Conservation (phyloP, 225 moss, liverwort and hornwort species). For the Rhytidiadelphus loreus region DNA sequence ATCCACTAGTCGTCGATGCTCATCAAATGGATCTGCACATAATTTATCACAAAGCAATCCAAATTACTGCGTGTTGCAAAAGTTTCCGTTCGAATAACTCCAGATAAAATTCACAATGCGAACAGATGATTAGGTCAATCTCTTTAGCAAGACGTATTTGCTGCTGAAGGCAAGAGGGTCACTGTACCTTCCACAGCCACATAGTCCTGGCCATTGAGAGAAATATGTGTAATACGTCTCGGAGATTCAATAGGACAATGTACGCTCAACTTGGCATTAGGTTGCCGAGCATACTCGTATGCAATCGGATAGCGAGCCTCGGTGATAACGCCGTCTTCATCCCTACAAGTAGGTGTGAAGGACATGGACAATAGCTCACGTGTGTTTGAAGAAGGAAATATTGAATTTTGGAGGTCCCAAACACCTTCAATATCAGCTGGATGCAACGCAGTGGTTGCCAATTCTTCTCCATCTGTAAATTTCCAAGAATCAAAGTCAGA, state of each 20-base stretch:
- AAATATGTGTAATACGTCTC: constrained; percentile 25
- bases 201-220: constrained; percentile 29
- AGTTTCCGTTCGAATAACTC: not conserved
- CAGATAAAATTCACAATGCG: not conserved
- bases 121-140: not conserved
- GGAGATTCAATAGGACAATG: constrained; percentile 19
- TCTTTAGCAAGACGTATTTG: not conserved
- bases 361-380: constrained; percentile 6
- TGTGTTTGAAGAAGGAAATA: constrained; percentile 14
- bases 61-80: not conserved
- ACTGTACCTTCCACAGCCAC: constrained; percentile 19
- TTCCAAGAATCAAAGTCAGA: not conserved
- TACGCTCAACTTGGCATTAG: constrained; percentile 7
- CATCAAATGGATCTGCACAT: constrained; percentile 10
- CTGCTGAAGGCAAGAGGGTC: not conserved
- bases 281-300: constrained; percentile 1
- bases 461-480: constrained; percentile 22
- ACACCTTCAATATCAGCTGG: constrained; percentile 15
- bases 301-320: constrained; percentile 18
- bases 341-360: constrained; percentile 30
- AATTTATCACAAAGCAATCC: not conserved
- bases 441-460: constrained; percentile 9
- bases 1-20: constrained; percentile 11
- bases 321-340: constrained; percentile 2
- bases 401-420: constrained; percentile 19